These are phyloP conservation scores for Syzygium aqueum DNA, from an alignment of 345 rosid genomes.

Conservation along the genomic window DNA sequence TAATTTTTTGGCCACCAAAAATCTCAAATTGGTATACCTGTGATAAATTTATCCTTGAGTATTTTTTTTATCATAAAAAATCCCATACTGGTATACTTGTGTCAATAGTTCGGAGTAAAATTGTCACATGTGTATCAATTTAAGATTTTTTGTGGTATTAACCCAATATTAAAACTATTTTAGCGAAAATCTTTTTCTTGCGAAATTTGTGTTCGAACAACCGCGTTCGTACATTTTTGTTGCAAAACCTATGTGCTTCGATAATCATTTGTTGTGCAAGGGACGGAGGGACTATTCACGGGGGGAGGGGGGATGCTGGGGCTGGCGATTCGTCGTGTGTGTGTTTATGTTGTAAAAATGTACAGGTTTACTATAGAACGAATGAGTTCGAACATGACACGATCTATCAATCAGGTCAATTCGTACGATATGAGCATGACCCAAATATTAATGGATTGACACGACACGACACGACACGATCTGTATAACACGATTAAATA, in stretches of 20 bases:
- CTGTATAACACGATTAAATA: neutral
- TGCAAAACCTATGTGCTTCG: no score
- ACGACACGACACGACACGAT: neutral
- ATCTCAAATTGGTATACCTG: no score
- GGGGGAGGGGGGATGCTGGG: no score
- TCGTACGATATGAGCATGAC: accelerated
- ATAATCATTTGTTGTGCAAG: neutral
- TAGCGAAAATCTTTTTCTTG: neutral
- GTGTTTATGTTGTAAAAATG: accelerated
- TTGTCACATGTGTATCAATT: no score
- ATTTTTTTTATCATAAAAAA: no score
- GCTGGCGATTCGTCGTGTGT: neutral
- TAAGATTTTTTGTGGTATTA: no score
- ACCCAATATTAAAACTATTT: neutral
- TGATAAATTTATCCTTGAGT: no score
- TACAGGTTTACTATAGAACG: accelerated
- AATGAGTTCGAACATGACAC: accelerated
- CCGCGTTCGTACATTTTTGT: no score
- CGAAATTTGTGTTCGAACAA: no score
- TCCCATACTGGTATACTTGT: no score
- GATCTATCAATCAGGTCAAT: neutral
- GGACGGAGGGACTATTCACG: neutral
- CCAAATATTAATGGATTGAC: accelerated
- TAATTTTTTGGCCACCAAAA: no score
- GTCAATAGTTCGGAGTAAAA: no score